phyloP scores from a whole-genome alignment of 495 filamentous ascomycete genomes.

The Hyaloscypha hepaticicola region DNA sequence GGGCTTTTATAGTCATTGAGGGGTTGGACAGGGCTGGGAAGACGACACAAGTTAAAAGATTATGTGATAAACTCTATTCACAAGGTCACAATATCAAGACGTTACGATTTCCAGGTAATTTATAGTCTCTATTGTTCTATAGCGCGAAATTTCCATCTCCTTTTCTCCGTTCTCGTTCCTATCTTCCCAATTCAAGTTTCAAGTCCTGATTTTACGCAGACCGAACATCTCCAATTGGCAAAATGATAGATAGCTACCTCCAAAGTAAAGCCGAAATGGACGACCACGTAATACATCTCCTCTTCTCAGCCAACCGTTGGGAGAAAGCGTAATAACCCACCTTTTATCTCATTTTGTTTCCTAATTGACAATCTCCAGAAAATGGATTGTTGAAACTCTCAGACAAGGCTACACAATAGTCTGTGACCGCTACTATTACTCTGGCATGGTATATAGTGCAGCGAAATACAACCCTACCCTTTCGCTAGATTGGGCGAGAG shows the following conservation, averaged over 20 bases:
- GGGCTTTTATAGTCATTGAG: constrained; percentile 85
- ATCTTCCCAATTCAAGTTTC: background rate
- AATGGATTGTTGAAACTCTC: constrained; percentile 61
- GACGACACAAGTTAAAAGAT: constrained; percentile 82
- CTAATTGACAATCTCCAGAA: constrained; percentile 35
- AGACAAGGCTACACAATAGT: constrained; percentile 69
- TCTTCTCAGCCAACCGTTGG: constrained; percentile 97
- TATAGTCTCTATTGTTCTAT: background rate
- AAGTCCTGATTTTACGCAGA: constrained; percentile 48
- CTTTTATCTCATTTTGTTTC: background rate
- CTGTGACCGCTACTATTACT: constrained; percentile 92
- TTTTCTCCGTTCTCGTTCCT: background rate
- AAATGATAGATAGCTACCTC: constrained; percentile 87
- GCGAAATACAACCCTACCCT: constrained; percentile 76
- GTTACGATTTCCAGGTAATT: constrained; percentile 83
- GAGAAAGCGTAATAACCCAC: constrained; percentile 58
- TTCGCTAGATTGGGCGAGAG: constrained; percentile 71
- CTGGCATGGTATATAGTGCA: constrained; percentile 91
- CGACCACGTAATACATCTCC: constrained; percentile 90
- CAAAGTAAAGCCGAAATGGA: constrained; percentile 71
- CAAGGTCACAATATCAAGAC: constrained; percentile 65
- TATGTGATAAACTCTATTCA: constrained; percentile 62
- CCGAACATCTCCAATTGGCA: constrained; percentile 82
- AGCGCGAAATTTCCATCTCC: background rate
- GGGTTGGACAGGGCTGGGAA: constrained; percentile 94